Conservation (phyloP, 768 basidiomycete genomes). For the Exsudoporus frostii region DNA sequence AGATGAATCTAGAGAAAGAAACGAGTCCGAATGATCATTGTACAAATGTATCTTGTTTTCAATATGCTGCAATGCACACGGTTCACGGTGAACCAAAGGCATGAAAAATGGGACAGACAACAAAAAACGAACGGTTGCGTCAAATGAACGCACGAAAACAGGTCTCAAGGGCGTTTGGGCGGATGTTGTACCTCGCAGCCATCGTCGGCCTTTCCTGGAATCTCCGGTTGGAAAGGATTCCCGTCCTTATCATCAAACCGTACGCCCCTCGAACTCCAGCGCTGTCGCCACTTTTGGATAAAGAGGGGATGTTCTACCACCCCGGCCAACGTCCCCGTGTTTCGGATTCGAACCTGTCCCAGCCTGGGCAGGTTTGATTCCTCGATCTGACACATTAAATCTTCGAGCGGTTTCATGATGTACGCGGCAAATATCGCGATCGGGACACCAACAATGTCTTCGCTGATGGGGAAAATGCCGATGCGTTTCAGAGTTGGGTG, state of each 20-base stretch:
- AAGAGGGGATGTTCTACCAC: conserved; percentile 27
- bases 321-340: conserved; percentile 37
- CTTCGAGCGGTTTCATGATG: conserved; percentile 41
- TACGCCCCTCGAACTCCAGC: conserved; percentile 28
- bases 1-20: background rate
- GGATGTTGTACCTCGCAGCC: background rate
- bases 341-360: conserved; percentile 38
- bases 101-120: too few relatives aligned
- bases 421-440: conserved; percentile 36
- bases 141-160: background rate
- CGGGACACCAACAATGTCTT: conserved; percentile 37
- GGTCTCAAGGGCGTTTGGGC: background rate
- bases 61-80: background rate
- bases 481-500: conserved; percentile 42
- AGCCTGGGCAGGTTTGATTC: conserved; percentile 34
- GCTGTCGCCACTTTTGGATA: conserved; percentile 29
- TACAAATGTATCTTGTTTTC: background rate
- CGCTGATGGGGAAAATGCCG: conserved; percentile 42
- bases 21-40: background rate
- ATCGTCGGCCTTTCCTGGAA: background rate
- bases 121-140: background rate
- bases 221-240: conserved; percentile 15
- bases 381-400: conserved; percentile 38
- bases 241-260: conserved; percentile 35
- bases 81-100: background rate